These are phyloP conservation scores for Candida tunisiensis DNA, from an alignment of 1,139 yeast genomes.

Conservation along the genomic window DNA sequence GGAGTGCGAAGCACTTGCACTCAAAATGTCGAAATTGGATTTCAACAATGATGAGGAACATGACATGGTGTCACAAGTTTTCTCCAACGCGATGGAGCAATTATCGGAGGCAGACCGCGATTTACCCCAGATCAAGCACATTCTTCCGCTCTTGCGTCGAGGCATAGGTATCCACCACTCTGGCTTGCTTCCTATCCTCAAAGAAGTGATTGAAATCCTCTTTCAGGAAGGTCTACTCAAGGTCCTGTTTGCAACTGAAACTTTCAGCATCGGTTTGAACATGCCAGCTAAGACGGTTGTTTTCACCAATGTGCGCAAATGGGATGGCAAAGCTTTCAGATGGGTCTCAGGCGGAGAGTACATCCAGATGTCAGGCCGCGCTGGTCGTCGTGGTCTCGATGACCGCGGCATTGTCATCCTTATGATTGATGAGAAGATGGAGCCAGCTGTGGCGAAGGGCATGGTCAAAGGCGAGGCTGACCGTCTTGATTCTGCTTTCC, in stretches of 20 bases:
- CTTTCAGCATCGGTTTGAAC: conserved; percentile 96
- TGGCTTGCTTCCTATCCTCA: conserved; percentile 85
- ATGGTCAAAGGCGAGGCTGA: conserved; percentile 99
- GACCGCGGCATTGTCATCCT: conserved; percentile 97
- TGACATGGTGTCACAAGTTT: conserved; percentile 74
- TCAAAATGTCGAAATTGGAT: conserved; percentile 89
- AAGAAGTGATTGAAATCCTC: conserved; percentile 90
- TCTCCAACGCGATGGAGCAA: conserved; percentile 72
- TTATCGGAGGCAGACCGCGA: conserved; percentile 84
- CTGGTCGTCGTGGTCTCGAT: conserved; percentile 99
- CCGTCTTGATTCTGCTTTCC: conserved; percentile 90
- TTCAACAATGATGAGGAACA: conserved; percentile 88
- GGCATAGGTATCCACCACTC: conserved; percentile 99
- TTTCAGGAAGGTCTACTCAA: conserved; percentile 94
- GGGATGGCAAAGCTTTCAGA: conserved; percentile 95
- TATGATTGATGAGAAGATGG: conserved; percentile 99
- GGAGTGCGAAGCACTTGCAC: conserved; percentile 87
- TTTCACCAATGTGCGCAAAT: conserved; percentile 90
- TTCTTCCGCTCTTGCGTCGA: conserved; percentile 71
- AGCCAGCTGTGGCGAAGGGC: conserved; percentile 96
- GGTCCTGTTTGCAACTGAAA: conserved; percentile 92
- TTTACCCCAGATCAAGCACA: conserved; percentile 84
- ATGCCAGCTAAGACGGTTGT: conserved; percentile 97
- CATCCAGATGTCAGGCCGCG: conserved; percentile 99
- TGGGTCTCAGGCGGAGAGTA: conserved; percentile 99